Evolutionary conservation across 208 protist genomes (phyloP).

Genomic region (Trypanosoma grayi): DNA sequence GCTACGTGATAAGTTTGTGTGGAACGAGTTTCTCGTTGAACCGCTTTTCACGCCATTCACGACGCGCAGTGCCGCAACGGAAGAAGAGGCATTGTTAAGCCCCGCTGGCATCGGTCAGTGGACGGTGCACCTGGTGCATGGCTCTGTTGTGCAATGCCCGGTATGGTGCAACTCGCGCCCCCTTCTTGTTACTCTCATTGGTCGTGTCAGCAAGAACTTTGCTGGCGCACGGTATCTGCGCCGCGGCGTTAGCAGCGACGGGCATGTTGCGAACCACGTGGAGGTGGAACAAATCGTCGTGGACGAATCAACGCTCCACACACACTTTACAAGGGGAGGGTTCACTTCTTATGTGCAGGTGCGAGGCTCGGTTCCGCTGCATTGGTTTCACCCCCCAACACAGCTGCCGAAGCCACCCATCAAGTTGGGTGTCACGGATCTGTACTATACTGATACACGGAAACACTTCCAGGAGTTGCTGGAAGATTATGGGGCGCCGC

Average conservation of each 20-base stretch:
- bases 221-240: constrained; percentile 95
- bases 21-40: constrained; percentile 85
- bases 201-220: constrained; percentile 86
- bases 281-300: constrained; percentile 89
- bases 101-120: constrained; percentile 16
- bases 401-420: constrained; percentile 88
- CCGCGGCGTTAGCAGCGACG: constrained; percentile 88
- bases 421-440: constrained; percentile 35
- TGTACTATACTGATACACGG: constrained; percentile 58
- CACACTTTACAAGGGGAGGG: constrained; percentile 22
- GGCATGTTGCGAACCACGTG: constrained; percentile 85
- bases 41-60: constrained; percentile 35
- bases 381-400: constrained; percentile 74
- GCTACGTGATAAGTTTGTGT: constrained; percentile 62
- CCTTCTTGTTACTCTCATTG: constrained; percentile 89
- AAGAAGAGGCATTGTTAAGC: background rate
- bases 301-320: constrained; percentile 37
- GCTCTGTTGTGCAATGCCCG: constrained; percentile 29
- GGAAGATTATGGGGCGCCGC: constrained; percentile 82
- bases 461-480: constrained; percentile 93
- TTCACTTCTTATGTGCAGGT: constrained; percentile 82
- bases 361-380: constrained; percentile 80
- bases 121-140: constrained; percentile 24
- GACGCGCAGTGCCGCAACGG: background rate
- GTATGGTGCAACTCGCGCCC: constrained; percentile 20